Percentiles rank a stretch among this genome's conserved stretches.
These are phyloP conservation scores for Aspergillus pseudoterreus DNA, from an alignment of 2,329 filamentous ascomycete genomes.

Conservation along the genomic window DNA sequence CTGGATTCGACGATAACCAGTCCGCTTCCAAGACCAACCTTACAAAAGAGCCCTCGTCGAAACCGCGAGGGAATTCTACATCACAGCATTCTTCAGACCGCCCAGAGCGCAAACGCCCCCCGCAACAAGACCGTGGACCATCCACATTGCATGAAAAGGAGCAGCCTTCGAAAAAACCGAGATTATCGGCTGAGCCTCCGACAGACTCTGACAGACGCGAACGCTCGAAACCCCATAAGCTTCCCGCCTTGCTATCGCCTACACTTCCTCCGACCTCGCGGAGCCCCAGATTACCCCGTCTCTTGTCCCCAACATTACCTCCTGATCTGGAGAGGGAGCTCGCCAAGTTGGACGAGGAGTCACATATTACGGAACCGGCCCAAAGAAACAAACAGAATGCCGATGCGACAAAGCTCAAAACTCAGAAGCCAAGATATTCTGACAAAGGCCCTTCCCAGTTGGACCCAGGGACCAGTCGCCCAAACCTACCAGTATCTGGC, in stretches of 20 bases:
- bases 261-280: conserved; percentile 42
- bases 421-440: conserved; percentile 13
- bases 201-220: conserved; percentile 19
- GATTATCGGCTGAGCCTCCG: conserved; percentile 37
- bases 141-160: conserved; percentile 12
- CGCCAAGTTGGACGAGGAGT: conserved; percentile 38
- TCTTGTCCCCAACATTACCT: conserved; percentile 58
- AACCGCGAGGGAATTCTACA: conserved; percentile 5
- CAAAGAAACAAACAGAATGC: conserved; percentile 16
- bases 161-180: conserved; percentile 33
- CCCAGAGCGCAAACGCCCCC: conserved; percentile 25
- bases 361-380: conserved; percentile 15
- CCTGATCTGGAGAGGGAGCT: conserved; percentile 54
- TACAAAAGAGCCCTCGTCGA: conserved; percentile 8
- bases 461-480: conserved; percentile 1
- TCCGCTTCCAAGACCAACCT: conserved; percentile 16
- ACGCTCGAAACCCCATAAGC: conserved; percentile 20
- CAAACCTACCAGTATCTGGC: background rate
- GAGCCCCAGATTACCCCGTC: conserved; percentile 44
- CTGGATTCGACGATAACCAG: conserved; percentile 17
- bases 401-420: conserved; percentile 17
- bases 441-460: conserved; percentile 13
- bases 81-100: conserved; percentile 13
- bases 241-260: conserved; percentile 38
- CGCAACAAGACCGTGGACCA: conserved; percentile 19